phyloP scores from a whole-genome alignment of 2,329 filamentous ascomycete genomes.

The Talaromyces sp. region DNA sequence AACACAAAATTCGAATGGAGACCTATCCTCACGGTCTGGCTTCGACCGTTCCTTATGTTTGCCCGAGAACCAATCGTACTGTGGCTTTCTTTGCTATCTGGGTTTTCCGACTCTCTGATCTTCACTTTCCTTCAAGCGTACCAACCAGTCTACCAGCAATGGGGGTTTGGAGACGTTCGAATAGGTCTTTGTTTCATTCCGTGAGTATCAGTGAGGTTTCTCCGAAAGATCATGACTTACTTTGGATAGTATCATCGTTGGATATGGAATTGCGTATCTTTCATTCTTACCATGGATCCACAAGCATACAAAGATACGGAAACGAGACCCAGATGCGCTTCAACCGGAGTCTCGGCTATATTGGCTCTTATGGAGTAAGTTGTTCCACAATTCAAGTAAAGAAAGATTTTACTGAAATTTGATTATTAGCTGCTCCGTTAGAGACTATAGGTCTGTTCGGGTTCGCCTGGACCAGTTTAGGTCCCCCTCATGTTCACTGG shows the following conservation, averaged over 20 bases:
- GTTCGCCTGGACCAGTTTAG: constrained; percentile 59
- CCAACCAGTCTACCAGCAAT: constrained; percentile 57
- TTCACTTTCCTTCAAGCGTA: constrained; percentile 66
- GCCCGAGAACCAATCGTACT: constrained; percentile 63
- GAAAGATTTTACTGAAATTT: constrained; percentile 3
- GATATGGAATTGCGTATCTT: constrained; percentile 57
- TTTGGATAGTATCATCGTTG: constrained; percentile 46
- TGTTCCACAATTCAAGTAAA: neutral
- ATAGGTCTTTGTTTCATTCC: constrained; percentile 55
- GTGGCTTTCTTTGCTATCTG: constrained; percentile 59
- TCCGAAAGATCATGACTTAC: neutral
- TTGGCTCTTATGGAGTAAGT: constrained; percentile 54
- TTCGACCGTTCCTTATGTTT: constrained; percentile 63
- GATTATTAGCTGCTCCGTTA: constrained; percentile 50
- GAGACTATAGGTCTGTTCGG: constrained; percentile 59
- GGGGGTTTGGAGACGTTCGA: constrained; percentile 52
- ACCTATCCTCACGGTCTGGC: constrained; percentile 58
- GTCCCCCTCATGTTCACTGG: constrained; percentile 56
- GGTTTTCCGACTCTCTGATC: constrained; percentile 63
- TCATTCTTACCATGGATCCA: constrained; percentile 55
- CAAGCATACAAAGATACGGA: constrained; percentile 41
- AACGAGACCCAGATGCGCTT: constrained; percentile 44
- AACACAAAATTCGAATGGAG: constrained; percentile 53
- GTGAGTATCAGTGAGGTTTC: constrained; percentile 27
- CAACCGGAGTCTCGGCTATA: constrained; percentile 62